Conservation (phyloP, 176 grass and related monocot species). For the Aegilops speltoides region DNA sequence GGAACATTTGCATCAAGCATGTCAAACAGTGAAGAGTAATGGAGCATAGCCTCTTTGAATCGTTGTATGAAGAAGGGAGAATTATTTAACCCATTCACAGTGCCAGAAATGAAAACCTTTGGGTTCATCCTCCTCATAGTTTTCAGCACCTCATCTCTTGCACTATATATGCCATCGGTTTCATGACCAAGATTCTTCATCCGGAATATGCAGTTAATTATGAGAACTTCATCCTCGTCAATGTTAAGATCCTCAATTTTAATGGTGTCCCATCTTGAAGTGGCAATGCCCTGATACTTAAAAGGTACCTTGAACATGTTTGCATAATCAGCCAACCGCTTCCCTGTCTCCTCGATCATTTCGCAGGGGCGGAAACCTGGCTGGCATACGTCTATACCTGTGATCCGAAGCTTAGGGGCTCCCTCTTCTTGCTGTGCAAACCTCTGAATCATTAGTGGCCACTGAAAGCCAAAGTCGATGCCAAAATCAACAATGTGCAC, state of each 20-base stretch:
- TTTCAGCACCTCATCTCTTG: constrained; percentile 50
- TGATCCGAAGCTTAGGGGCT: constrained; percentile 49
- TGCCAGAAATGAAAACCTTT: constrained; percentile 51
- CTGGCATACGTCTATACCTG: constrained; percentile 45
- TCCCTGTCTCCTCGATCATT: constrained; percentile 52
- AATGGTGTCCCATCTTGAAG: constrained; percentile 57
- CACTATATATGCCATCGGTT: constrained; percentile 28
- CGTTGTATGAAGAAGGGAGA: constrained; percentile 41
- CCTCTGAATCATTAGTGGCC: constrained; percentile 54
- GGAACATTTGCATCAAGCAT: constrained; percentile 53
- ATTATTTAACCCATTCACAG: constrained; percentile 41
- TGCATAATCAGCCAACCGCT: constrained; percentile 58
- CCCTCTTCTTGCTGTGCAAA: background rate
- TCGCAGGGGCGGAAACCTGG: constrained; percentile 26
- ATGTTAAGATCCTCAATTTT: constrained; percentile 51
- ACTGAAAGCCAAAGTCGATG: constrained; percentile 53
- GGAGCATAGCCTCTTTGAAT: constrained; percentile 49
- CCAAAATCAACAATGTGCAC: constrained; percentile 75
- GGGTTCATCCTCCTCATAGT: constrained; percentile 58
- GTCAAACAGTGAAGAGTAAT: constrained; percentile 60
- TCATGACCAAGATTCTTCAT: constrained; percentile 48
- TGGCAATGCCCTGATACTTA: constrained; percentile 55
- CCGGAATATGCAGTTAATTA: constrained; percentile 49
- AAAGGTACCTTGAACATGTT: constrained; percentile 58
- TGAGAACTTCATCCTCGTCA: constrained; percentile 48